Conservation (phyloP, 371 early-diverging fungal species). For the Mortierella sp. region DNA sequence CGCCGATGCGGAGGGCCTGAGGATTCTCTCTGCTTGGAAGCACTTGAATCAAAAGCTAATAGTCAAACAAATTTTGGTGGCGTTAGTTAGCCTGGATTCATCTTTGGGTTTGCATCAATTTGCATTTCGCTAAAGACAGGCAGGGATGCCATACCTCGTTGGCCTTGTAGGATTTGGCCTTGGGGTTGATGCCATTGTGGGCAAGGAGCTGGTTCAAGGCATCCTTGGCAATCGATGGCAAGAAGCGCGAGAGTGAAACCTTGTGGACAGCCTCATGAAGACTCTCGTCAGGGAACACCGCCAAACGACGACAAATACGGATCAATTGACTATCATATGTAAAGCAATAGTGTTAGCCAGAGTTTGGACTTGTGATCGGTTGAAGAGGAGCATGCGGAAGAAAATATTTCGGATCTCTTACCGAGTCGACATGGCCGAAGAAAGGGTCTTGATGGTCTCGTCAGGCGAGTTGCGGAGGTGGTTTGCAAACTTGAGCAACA, state of each 20-base stretch:
- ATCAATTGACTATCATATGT: constrained; percentile 71
- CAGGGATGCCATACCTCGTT: constrained; percentile 52
- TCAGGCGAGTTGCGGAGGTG: constrained; percentile 76
- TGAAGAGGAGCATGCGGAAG: constrained; percentile 5
- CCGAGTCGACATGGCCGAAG: constrained; percentile 78
- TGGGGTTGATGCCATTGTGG: constrained; percentile 71
- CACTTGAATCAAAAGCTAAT: constrained; percentile 69
- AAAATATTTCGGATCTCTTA: constrained; percentile 29
- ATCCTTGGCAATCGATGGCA: constrained; percentile 78
- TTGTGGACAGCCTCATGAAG: constrained; percentile 80
- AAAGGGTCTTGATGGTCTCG: constrained; percentile 74
- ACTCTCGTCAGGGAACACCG: constrained; percentile 78
- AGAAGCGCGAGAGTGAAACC: constrained; percentile 81
- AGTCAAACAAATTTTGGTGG: not conserved
- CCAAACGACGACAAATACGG: constrained; percentile 81
- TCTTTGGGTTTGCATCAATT: no score
- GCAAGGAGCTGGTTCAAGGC: constrained; percentile 77
- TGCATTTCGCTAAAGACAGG: not conserved
- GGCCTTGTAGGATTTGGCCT: constrained; percentile 53
- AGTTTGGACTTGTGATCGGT: not conserved
- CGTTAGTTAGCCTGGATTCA: not conserved
- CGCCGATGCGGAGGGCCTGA: constrained; percentile 67
- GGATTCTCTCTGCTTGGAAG: constrained; percentile 67
- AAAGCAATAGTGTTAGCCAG: not conserved
- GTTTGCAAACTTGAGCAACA: constrained; percentile 75